Evolutionary conservation across 768 basidiomycete species (phyloP).

Genomic region (Udeniomyces megalosporus): DNA sequence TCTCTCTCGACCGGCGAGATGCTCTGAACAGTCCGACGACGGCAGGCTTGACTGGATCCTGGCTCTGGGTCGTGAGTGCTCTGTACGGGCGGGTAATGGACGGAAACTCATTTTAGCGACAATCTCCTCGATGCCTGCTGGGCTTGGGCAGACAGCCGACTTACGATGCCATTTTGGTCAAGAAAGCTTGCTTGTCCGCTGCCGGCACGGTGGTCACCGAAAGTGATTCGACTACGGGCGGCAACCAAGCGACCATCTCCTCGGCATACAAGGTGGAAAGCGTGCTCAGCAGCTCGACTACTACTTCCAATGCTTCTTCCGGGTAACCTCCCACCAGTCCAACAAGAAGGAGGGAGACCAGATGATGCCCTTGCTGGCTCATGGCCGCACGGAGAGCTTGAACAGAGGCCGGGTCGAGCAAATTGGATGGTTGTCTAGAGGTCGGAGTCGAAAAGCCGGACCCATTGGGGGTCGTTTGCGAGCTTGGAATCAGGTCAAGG

Average conservation of each 20-base stretch:
- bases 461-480: conserved; percentile 26
- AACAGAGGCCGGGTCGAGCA: conserved; percentile 45
- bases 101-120: too few species aligned
- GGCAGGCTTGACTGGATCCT: conserved; percentile 13
- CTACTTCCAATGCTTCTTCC: conserved; percentile 56
- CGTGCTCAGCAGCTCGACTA: conserved; percentile 62
- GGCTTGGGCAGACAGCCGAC: too few species aligned
- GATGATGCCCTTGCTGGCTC: conserved; percentile 48
- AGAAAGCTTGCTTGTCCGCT: conserved; percentile 52
- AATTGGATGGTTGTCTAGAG: conserved; percentile 42
- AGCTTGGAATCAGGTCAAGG: conserved; percentile 36
- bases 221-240: conserved; percentile 52
- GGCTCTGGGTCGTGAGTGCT: conserved; percentile 1
- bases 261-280: conserved; percentile 50
- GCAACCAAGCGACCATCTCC: conserved; percentile 57
- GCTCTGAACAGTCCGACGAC: conserved; percentile 12
- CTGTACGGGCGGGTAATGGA: neutral
- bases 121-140: too few species aligned
- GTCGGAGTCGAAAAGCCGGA: conserved; percentile 22
- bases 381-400: conserved; percentile 37
- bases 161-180: conserved; percentile 58
- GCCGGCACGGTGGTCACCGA: conserved; percentile 45
- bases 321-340: conserved; percentile 80
- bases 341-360: conserved; percentile 50
- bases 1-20: conserved; percentile 11